These are phyloP conservation scores for Exophiala mesophila DNA, from an alignment of 2,329 filamentous ascomycete genomes.

Conservation along the genomic window DNA sequence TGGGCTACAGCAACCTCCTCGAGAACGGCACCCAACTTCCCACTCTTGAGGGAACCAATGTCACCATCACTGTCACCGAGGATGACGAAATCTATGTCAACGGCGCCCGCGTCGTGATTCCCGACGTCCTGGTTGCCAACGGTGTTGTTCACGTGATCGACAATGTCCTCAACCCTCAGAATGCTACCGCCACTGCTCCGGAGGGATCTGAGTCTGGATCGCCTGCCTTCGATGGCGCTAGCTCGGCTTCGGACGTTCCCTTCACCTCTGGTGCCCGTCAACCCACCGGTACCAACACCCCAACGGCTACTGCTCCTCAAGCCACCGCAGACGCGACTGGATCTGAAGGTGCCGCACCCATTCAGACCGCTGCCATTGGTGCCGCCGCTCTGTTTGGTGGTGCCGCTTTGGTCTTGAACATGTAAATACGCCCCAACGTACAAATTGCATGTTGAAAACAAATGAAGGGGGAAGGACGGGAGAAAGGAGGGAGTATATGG, in stretches of 20 bases:
- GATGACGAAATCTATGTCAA: constrained; percentile 44
- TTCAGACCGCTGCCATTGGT: constrained; percentile 25
- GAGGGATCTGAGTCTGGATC: constrained; percentile 42
- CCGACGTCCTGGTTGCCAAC: constrained; percentile 49
- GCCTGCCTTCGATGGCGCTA: constrained; percentile 53
- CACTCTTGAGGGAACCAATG: constrained; percentile 45
- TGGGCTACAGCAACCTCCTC: constrained; percentile 50
- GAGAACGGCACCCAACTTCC: constrained; percentile 34
- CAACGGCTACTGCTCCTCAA: constrained; percentile 6
- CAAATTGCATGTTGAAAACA: neutral
- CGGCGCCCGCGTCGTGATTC: constrained; percentile 46
- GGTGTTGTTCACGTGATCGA: constrained; percentile 58
- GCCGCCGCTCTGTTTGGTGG: constrained; percentile 25
- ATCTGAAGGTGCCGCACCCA: constrained; percentile 18
- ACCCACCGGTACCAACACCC: constrained; percentile 31
- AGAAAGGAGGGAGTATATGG: neutral
- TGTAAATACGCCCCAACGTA: constrained; percentile 7
- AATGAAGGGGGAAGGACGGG: neutral
- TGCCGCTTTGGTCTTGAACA: constrained; percentile 15
- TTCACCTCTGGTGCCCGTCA: constrained; percentile 53
- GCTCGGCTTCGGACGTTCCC: constrained; percentile 44
- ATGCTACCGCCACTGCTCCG: constrained; percentile 42
- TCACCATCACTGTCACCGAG: constrained; percentile 46
- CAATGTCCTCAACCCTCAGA: constrained; percentile 55
- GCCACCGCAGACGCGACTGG: constrained; percentile 8